These are phyloP conservation scores for Beta corolliflora DNA, from an alignment of 179 eudicot genomes.

Conservation along the genomic window DNA sequence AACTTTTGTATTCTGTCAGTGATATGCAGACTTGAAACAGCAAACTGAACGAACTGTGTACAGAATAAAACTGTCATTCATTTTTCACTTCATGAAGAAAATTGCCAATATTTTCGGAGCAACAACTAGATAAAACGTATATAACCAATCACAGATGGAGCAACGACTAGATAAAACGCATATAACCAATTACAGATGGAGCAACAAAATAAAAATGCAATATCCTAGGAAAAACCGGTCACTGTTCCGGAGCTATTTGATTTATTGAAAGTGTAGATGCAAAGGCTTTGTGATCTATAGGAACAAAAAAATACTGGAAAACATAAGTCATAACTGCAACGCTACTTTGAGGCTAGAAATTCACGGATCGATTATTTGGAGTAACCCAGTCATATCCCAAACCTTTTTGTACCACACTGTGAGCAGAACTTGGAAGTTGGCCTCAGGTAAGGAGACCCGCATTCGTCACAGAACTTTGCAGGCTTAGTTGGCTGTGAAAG, in stretches of 20 bases:
- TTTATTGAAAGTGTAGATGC: neutral
- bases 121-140: too few species aligned
- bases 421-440: slow-evolving; percentile 90
- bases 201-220: neutral
- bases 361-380: neutral
- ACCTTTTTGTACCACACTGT: slow-evolving; percentile 81
- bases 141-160: too few species aligned
- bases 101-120: too few species aligned
- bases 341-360: neutral
- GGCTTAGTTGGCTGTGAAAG: slow-evolving; percentile 65
- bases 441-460: slow-evolving; percentile 81
- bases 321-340: neutral
- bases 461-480: slow-evolving; percentile 94
- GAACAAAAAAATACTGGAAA: neutral
- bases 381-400: slow-evolving; percentile 52
- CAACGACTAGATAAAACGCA: too few species aligned
- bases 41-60: too few species aligned
- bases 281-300: neutral
- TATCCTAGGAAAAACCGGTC: neutral
- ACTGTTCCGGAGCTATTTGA: slow-evolving; percentile 8
- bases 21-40: too few species aligned
- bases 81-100: too few species aligned
- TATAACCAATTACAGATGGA: neutral
- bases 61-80: too few species aligned
- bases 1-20: too few species aligned